Evolutionary conservation across 768 basidiomycete genomes (phyloP).

Genomic region (Lactarius pseudohatsudake): DNA sequence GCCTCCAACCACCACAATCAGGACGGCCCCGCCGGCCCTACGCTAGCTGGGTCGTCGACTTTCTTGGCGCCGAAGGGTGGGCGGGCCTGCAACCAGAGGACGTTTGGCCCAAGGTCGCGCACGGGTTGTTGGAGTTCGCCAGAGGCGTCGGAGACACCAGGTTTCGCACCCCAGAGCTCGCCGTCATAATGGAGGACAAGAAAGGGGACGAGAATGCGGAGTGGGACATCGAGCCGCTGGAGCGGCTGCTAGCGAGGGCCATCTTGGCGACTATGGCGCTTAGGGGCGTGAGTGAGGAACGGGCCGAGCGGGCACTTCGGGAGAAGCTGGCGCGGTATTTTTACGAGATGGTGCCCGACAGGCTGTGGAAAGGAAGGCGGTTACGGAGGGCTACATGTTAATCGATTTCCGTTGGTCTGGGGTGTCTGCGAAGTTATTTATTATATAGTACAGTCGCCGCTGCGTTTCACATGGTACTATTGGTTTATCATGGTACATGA

Average conservation of each 20-base stretch:
- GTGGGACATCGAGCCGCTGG: conserved; percentile 28
- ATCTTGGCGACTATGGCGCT: neutral
- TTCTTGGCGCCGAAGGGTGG: conserved; percentile 9
- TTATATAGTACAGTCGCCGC: neutral
- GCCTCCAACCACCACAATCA: neutral
- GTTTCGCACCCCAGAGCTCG: conserved; percentile 8
- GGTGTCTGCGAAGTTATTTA: neutral
- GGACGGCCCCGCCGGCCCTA: no score
- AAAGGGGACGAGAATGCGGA: neutral
- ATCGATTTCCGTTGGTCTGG: neutral
- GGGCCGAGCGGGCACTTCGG: conserved; percentile 3
- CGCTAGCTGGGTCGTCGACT: conserved; percentile 15
- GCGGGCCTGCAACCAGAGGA: neutral
- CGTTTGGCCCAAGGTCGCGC: neutral
- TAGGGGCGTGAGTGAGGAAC: neutral
- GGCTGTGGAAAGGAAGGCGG: conserved; percentile 19
- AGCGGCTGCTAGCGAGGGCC: conserved; percentile 21
- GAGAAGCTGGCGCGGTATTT: conserved; percentile 11
- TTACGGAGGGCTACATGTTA: conserved; percentile 6
- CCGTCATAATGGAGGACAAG: neutral
- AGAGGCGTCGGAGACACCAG: neutral
- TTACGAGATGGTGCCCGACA: conserved; percentile 17
- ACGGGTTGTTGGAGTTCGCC: conserved; percentile 11
- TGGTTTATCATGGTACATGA: no score
- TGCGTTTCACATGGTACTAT: neutral